phyloP scores from a whole-genome alignment of 345 rosid species.

The Geranium brycei region DNA sequence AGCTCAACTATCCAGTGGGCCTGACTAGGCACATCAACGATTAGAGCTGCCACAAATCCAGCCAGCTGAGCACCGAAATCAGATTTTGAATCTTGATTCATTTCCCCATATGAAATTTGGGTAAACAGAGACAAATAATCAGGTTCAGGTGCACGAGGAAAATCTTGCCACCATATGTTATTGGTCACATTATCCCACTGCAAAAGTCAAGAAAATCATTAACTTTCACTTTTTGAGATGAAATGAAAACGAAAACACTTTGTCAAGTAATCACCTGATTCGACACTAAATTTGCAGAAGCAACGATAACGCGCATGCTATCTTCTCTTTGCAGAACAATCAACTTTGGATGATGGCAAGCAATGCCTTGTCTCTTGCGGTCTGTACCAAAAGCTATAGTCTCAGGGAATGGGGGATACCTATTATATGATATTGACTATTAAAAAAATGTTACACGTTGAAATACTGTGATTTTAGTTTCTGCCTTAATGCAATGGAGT shows the following conservation, averaged over 20 bases:
- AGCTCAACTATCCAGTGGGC: conserved; percentile 70
- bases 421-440: conserved; percentile 17
- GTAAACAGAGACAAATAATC: conserved; percentile 59
- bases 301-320: conserved; percentile 51
- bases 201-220: conserved; percentile 6
- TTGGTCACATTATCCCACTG: conserved; percentile 93
- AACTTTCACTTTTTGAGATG: not conserved
- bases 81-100: conserved; percentile 26
- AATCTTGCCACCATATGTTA: conserved; percentile 98
- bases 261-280: conserved; percentile 45
- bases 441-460: conserved; percentile 7
- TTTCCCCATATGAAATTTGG: conserved; percentile 23
- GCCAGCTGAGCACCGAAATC: conserved; percentile 87
- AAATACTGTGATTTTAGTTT: not conserved
- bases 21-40: conserved; percentile 71
- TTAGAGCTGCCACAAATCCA: conserved; percentile 71
- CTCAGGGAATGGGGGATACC: conserved; percentile 83
- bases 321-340: conserved; percentile 72
- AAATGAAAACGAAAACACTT: not conserved
- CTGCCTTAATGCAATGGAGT: not conserved
- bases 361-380: conserved; percentile 65
- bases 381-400: conserved; percentile 78
- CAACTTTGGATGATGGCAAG: conserved; percentile 91
- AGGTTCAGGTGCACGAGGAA: conserved; percentile 51
- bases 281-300: conserved; percentile 79